A percentile compares a stretch with the other conserved stretches of the same genome.
Evolutionary conservation across 2,329 filamentous ascomycete species (phyloP).

Genomic region (Diaporthe ampelina): DNA sequence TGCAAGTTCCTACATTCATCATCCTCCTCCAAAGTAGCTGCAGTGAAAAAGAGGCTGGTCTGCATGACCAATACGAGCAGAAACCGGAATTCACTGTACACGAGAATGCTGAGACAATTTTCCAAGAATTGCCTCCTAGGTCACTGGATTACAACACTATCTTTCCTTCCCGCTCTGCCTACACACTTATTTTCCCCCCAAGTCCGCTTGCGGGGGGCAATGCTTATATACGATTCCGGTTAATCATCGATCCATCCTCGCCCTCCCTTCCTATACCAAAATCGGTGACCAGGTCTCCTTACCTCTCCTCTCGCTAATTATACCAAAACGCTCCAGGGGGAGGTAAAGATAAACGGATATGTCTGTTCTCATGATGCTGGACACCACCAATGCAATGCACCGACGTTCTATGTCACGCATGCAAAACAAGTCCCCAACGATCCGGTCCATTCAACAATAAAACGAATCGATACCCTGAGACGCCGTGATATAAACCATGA

Average conservation of each 20-base stretch:
- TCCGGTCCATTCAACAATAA: not conserved
- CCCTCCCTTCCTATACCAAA: not conserved
- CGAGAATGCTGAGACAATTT: not conserved
- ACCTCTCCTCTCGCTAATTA: not conserved
- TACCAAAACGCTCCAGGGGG: not conserved
- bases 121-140: too few species aligned
- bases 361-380: slow-evolving; percentile 17
- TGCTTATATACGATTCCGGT: not conserved
- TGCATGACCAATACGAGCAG: not conserved
- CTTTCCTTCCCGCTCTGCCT: not conserved
- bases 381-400: slow-evolving; percentile 16
- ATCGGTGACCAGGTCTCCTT: not conserved
- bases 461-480: slow-evolving; percentile 45
- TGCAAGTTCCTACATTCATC: not conserved
- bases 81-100: too few species aligned
- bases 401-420: not conserved
- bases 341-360: not conserved
- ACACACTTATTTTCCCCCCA: not conserved
- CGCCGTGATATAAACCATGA: slow-evolving; percentile 44
- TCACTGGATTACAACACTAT: not conserved
- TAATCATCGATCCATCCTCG: not conserved
- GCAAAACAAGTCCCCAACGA: not conserved
- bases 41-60: not conserved
- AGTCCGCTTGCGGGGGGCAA: not conserved
- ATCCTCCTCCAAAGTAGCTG: not conserved